Evolutionary conservation across 768 basidiomycete genomes (phyloP).

Genomic region (Termitomyces sp.): DNA sequence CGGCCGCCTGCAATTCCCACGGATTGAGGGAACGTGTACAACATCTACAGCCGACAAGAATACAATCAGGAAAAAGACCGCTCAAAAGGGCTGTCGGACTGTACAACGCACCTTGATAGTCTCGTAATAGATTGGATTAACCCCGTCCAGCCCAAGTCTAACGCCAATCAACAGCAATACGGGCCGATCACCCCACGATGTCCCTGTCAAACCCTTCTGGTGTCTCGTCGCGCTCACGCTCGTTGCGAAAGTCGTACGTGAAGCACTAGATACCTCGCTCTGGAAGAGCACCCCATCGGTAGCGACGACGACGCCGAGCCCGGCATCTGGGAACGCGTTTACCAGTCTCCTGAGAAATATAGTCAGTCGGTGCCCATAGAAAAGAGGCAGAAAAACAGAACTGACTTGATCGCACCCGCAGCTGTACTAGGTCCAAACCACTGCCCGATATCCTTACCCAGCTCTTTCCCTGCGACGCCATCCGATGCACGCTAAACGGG

Average conservation of each 20-base stretch:
- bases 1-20: slow-evolving; percentile 96
- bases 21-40: slow-evolving; percentile 93
- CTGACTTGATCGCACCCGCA: slow-evolving; percentile 83
- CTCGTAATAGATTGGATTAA: slow-evolving; percentile 94
- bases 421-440: slow-evolving; percentile 99
- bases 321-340: slow-evolving; percentile 74
- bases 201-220: slow-evolving; percentile 16
- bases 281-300: slow-evolving; percentile 82
- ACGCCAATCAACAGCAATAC: slow-evolving; percentile 87
- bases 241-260: slow-evolving; percentile 33
- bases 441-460: slow-evolving; percentile 93
- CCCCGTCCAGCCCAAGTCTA: slow-evolving; percentile 88
- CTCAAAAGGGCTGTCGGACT: too few relatives aligned
- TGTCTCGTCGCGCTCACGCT: slow-evolving; percentile 26
- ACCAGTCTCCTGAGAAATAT: slow-evolving; percentile 50
- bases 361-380: background rate
- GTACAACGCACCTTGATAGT: slow-evolving; percentile 44
- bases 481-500: slow-evolving; percentile 94
- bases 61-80: too few relatives aligned
- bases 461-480: slow-evolving; percentile 91
- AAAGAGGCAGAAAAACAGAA: background rate
- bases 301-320: slow-evolving; percentile 79
- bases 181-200: slow-evolving; percentile 77
- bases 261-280: slow-evolving; percentile 82
- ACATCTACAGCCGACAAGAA: slow-evolving; percentile 39